These are phyloP conservation scores for Trichoderma parareesei DNA, from an alignment of 495 filamentous ascomycete genomes.

Conservation along the genomic window DNA sequence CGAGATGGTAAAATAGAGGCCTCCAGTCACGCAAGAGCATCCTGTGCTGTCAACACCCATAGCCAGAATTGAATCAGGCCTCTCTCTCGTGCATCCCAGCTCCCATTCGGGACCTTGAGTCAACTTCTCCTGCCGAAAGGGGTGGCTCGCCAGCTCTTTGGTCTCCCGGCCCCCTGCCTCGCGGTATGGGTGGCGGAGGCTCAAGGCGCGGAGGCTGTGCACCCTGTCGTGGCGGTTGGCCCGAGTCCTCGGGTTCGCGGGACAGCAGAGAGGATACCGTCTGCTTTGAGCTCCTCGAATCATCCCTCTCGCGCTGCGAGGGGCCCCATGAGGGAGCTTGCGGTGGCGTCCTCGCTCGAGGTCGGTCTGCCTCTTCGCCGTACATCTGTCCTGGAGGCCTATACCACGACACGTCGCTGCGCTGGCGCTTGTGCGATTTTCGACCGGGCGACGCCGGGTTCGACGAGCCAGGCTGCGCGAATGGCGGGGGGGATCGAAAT, in stretches of 20 bases:
- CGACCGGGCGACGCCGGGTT: conserved; percentile 51
- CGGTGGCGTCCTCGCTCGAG: conserved; percentile 23
- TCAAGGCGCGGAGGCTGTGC: conserved; percentile 1
- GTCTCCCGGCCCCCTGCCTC: neutral
- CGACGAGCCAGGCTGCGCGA: conserved; percentile 47
- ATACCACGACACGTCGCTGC: conserved; percentile 56
- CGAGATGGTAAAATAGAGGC: neutral
- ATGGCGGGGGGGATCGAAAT: conserved; percentile 45
- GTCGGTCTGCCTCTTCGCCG: neutral
- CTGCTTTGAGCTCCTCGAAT: conserved; percentile 29
- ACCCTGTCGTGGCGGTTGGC: neutral
- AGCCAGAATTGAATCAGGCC: neutral
- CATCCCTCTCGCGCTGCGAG: conserved; percentile 15
- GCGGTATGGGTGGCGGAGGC: neutral
- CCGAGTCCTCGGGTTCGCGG: conserved; percentile 25
- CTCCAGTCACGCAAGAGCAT: neutral
- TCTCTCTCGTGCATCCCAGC: neutral
- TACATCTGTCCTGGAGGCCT: conserved; percentile 20
- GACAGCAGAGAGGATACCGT: conserved; percentile 42
- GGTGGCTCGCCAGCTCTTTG: neutral
- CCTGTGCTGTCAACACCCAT: neutral
- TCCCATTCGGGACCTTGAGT: neutral
- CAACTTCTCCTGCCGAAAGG: neutral
- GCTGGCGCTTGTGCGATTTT: conserved; percentile 58
- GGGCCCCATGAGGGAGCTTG: conserved; percentile 19